A percentile compares a stretch with the other conserved stretches of the same genome.
Conservation (phyloP, 2,329 filamentous ascomycete species). For the Penicillium sp. region DNA sequence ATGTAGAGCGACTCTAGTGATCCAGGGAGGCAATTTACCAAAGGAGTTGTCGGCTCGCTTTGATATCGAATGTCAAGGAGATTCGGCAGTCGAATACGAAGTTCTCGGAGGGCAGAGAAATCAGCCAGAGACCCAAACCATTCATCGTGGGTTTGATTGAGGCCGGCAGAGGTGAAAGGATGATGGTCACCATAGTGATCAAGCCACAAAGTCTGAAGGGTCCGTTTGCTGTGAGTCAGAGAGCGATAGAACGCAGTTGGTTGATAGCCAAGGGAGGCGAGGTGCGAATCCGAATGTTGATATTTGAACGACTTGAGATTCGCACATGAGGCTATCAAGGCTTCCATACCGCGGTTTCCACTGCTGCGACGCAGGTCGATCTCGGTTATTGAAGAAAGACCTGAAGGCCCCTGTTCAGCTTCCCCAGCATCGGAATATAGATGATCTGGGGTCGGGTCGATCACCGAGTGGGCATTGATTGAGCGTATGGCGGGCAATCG, state of each 20-base stretch:
- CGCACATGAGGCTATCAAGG: slow-evolving; percentile 25
- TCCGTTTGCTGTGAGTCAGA: slow-evolving; percentile 26
- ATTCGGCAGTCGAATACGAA: slow-evolving; percentile 36
- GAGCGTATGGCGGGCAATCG: slow-evolving; percentile 27
- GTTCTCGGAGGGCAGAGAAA: slow-evolving; percentile 29
- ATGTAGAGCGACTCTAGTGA: slow-evolving; percentile 30
- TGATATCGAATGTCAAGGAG: slow-evolving; percentile 34
- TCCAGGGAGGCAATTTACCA: slow-evolving; percentile 27
- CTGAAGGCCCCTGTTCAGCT: neutral
- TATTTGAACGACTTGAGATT: slow-evolving; percentile 33
- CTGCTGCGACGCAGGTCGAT: slow-evolving; percentile 32
- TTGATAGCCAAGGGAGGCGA: slow-evolving; percentile 29
- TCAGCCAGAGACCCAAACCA: slow-evolving; percentile 34
- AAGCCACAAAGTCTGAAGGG: slow-evolving; percentile 32
- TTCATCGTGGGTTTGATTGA: slow-evolving; percentile 34
- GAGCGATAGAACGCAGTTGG: slow-evolving; percentile 30
- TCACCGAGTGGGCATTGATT: slow-evolving; percentile 28
- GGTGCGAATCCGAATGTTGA: slow-evolving; percentile 34
- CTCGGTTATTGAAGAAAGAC: slow-evolving; percentile 25
- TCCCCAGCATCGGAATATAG: neutral
- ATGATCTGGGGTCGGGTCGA: slow-evolving; percentile 22
- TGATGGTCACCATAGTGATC: slow-evolving; percentile 32
- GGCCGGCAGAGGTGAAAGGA: slow-evolving; percentile 31
- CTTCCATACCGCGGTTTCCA: slow-evolving; percentile 29
- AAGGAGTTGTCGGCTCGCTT: slow-evolving; percentile 25